Percentiles rank a stretch among this genome's conserved stretches.
These are phyloP conservation scores for Litsea cubeba DNA, from an alignment of 164 flowering plant genomes.

Conservation along the genomic window DNA sequence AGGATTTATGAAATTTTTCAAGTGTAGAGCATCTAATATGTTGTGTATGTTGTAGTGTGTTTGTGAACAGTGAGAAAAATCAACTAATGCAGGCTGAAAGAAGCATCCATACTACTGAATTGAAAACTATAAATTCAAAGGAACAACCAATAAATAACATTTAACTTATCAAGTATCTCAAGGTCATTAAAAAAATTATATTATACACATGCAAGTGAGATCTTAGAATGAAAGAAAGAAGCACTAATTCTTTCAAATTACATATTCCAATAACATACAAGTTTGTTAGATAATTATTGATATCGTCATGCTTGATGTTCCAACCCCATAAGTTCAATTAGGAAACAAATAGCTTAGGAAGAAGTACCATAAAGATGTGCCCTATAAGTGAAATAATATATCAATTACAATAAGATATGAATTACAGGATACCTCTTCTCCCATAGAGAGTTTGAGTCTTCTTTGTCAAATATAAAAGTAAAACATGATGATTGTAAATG, in stretches of 20 bases:
- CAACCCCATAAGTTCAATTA: background rate
- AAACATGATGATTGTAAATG: conserved; percentile 10
- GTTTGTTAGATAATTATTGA: background rate
- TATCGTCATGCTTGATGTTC: background rate
- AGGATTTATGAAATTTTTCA: no score
- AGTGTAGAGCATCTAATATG: conserved; percentile 24
- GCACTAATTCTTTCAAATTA: conserved; percentile 24
- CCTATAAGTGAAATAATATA: no score
- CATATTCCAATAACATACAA: background rate
- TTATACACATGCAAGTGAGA: conserved; percentile 87
- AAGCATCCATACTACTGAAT: background rate
- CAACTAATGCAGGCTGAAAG: conserved; percentile 4
- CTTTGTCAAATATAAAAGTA: conserved; percentile 89
- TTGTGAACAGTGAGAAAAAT: background rate
- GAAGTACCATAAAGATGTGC: background rate
- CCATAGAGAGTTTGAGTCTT: conserved; percentile 82
- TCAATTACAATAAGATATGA: background rate
- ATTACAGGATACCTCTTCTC: conserved; percentile 55
- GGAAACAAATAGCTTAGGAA: no score
- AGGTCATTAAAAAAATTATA: no score
- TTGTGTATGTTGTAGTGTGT: conserved; percentile 69
- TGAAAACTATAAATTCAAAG: background rate
- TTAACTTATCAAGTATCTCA: no score
- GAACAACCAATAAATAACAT: background rate
- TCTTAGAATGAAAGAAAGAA: conserved; percentile 71